phyloP scores from a whole-genome alignment of 352 stramenopile species.

The Pythium rishiriense region DNA sequence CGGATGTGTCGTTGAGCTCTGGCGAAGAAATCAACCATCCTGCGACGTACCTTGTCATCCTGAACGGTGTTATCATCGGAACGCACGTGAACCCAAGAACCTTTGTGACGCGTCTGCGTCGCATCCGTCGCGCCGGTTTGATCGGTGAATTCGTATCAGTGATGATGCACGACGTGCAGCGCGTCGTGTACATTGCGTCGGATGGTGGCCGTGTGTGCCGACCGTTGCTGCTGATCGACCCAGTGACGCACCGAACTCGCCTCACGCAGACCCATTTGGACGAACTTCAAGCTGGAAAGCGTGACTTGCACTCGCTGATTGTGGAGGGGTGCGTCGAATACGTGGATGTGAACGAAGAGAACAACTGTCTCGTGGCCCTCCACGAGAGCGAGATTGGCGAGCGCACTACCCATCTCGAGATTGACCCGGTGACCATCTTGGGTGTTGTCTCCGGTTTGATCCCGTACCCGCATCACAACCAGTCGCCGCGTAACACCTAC shows the following conservation, averaged over 20 bases:
- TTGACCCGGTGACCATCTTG: constrained; percentile 99
- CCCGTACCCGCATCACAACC: constrained; percentile 99
- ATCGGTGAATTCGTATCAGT: constrained; percentile 98
- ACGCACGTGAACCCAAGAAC: constrained; percentile 91
- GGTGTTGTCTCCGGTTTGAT: constrained; percentile 98
- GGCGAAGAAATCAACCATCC: constrained; percentile 96
- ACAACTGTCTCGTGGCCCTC: constrained; percentile 99
- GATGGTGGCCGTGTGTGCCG: constrained; percentile 98
- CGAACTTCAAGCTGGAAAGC: constrained; percentile 76
- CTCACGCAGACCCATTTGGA: constrained; percentile 96
- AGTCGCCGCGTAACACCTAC: constrained; percentile 99
- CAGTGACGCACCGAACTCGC: constrained; percentile 84
- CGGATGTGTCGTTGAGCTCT: constrained; percentile 94
- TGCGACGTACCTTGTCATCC: constrained; percentile 96
- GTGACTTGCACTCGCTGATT: constrained; percentile 84
- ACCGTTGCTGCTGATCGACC: constrained; percentile 95
- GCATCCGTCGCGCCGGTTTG: constrained; percentile 79
- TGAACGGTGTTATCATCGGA: constrained; percentile 99
- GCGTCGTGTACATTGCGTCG: constrained; percentile 97
- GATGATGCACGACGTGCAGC: constrained; percentile 97
- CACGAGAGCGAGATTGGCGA: constrained; percentile 91
- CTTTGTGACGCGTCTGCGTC: constrained; percentile 87
- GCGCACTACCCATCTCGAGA: constrained; percentile 98
- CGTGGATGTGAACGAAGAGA: constrained; percentile 99
- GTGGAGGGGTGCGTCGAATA: constrained; percentile 98